These are phyloP conservation scores for Fremontodendron californicum DNA, from an alignment of 345 rosid species.

Conservation along the genomic window DNA sequence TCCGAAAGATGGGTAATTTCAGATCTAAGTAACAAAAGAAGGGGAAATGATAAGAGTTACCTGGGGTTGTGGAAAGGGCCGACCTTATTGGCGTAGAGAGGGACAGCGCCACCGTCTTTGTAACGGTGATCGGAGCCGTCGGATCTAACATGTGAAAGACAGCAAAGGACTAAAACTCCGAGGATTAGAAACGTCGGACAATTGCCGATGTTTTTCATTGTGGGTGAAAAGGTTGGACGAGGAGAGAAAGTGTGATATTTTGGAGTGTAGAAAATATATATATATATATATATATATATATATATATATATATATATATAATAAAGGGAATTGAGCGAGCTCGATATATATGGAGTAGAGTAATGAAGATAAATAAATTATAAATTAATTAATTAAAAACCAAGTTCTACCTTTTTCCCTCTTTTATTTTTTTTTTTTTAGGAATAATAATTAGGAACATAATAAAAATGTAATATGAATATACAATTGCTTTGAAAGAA, in stretches of 20 bases:
- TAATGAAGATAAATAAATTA: no score
- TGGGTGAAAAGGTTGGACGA: background rate
- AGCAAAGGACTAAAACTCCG: slow-evolving; percentile 33
- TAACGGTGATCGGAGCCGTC: slow-evolving; percentile 70
- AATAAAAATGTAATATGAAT: no score
- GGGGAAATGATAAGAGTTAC: slow-evolving; percentile 22
- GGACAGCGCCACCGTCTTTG: slow-evolving; percentile 59
- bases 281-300: no score
- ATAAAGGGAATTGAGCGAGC: no score
- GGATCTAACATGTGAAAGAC: slow-evolving; percentile 40
- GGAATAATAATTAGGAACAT: no score
- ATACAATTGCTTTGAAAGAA: no score
- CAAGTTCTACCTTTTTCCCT: no score
- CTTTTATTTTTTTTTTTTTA: no score
- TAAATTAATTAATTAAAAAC: no score
- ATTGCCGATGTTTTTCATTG: slow-evolving; percentile 20
- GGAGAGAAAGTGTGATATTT: background rate
- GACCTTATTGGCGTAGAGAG: slow-evolving; percentile 76
- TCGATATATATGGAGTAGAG: no score
- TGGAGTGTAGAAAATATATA: background rate
- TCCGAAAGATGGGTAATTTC: background rate
- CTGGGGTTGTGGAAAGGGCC: slow-evolving; percentile 85
- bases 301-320: no score
- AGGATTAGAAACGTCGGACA: slow-evolving; percentile 28
- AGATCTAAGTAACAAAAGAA: slow-evolving; percentile 5